Conservation (phyloP, 257 asterid species). For the Primulina tabacum region DNA sequence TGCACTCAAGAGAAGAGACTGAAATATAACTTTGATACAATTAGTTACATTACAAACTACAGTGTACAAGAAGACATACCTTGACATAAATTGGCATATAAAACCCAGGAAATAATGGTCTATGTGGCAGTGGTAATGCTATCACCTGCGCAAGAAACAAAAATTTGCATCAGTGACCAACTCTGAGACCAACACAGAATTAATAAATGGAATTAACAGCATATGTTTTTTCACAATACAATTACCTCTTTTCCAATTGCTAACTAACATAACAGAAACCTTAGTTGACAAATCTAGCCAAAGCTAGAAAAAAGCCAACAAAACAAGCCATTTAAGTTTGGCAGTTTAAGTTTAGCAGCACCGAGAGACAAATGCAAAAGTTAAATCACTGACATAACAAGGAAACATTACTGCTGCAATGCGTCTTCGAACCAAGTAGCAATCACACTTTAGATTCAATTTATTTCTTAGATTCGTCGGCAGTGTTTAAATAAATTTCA, state of each 20-base stretch:
- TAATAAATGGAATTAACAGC: background rate
- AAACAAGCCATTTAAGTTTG: background rate
- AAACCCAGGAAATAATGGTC: conserved; percentile 92
- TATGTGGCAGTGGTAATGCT: conserved; percentile 65
- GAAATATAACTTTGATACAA: background rate
- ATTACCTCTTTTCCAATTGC: conserved; percentile 3
- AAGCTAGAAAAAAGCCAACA: background rate
- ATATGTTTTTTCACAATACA: conserved; percentile 9
- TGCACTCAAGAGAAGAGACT: conserved; percentile 9
- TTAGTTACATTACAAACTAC: background rate
- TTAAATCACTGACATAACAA: background rate
- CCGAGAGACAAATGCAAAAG: background rate
- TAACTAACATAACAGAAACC: conserved; percentile 3
- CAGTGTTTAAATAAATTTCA: conserved; percentile 13
- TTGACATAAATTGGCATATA: conserved; percentile 92
- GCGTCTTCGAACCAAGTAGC: background rate
- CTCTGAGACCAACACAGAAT: conserved; percentile 5
- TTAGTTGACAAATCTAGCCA: background rate
- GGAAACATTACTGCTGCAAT: conserved; percentile 3
- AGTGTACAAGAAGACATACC: conserved; percentile 48
- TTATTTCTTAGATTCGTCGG: background rate
- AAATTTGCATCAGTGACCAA: conserved; percentile 3
- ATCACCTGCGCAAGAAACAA: conserved; percentile 51
- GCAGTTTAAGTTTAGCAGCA: background rate
- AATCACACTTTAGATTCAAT: background rate